Conservation (phyloP, 192 early-diverging fungal genomes). For the Jimgerdemannia flammicorona region DNA sequence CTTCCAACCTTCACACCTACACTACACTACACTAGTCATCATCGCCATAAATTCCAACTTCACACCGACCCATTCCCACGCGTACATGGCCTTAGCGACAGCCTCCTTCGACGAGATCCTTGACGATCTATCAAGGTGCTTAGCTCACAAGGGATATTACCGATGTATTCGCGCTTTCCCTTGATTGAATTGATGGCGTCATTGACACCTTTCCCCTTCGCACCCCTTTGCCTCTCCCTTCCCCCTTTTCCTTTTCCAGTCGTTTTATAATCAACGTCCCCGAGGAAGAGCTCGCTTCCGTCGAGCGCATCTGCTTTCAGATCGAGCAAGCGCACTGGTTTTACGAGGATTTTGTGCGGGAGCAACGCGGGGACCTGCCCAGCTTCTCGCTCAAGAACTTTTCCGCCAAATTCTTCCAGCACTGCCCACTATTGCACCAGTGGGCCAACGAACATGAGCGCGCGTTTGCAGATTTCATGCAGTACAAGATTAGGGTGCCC, state of each 20-base stretch:
- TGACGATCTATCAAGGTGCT: slow-evolving; percentile 83
- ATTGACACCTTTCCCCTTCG: not conserved
- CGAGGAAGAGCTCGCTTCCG: slow-evolving; percentile 87
- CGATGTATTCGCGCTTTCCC: not conserved
- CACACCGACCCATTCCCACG: not conserved
- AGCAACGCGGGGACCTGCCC: slow-evolving; percentile 74
- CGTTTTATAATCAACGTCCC: slow-evolving; percentile 99
- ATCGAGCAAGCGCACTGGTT: slow-evolving; percentile 99
- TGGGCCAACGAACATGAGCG: slow-evolving; percentile 86
- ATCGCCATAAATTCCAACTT: no score
- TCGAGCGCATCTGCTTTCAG: slow-evolving; percentile 97
- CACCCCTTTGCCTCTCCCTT: not conserved
- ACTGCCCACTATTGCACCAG: slow-evolving; percentile 86
- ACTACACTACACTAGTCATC: no score
- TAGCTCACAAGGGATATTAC: not conserved
- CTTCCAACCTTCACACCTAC: no score
- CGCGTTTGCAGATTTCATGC: slow-evolving; percentile 89
- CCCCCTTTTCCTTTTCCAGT: slow-evolving; percentile 25
- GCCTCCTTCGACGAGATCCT: slow-evolving; percentile 78
- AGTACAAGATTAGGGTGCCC: slow-evolving; percentile 94
- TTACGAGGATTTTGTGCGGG: slow-evolving; percentile 97
- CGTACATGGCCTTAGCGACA: slow-evolving; percentile 46
- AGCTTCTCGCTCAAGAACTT: slow-evolving; percentile 84
- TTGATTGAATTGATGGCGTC: not conserved
- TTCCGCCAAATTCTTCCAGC: slow-evolving; percentile 76